These are phyloP conservation scores for Sistotremastrum suecicum DNA, from an alignment of 768 basidiomycete genomes.

Conservation along the genomic window DNA sequence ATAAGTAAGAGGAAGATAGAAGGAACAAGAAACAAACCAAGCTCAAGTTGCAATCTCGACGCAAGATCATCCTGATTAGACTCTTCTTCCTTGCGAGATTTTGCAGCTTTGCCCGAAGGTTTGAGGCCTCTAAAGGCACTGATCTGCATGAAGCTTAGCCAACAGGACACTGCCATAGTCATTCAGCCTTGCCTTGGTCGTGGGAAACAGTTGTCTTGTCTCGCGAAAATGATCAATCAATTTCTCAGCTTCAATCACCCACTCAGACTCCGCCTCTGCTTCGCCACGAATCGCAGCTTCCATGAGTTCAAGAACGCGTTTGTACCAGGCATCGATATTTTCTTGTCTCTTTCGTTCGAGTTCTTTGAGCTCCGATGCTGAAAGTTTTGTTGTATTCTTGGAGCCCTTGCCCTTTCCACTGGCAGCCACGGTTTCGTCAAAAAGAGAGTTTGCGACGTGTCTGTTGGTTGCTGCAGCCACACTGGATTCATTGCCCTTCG, in stretches of 20 bases:
- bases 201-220: slow-evolving; percentile 71
- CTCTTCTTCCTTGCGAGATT: slow-evolving; percentile 24
- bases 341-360: slow-evolving; percentile 54
- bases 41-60: slow-evolving; percentile 58
- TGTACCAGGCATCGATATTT: slow-evolving; percentile 45
- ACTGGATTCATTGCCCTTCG: slow-evolving; percentile 21
- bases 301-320: slow-evolving; percentile 45
- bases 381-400: slow-evolving; percentile 33
- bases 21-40: slow-evolving; percentile 31
- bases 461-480: not conserved
- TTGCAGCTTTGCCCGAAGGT: slow-evolving; percentile 20
- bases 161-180: not conserved
- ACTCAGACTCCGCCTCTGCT: slow-evolving; percentile 45
- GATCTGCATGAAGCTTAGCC: slow-evolving; percentile 16
- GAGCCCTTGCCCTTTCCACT: slow-evolving; percentile 24
- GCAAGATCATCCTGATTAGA: slow-evolving; percentile 60
- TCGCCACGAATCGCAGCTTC: slow-evolving; percentile 38
- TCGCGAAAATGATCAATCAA: slow-evolving; percentile 83
- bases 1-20: too few relatives aligned
- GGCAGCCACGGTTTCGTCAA: slow-evolving; percentile 36
- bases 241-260: slow-evolving; percentile 74
- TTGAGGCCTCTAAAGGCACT: slow-evolving; percentile 61
- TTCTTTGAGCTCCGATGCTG: slow-evolving; percentile 42
- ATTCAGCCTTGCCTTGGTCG: slow-evolving; percentile 45
- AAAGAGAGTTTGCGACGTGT: slow-evolving; percentile 30